These are phyloP conservation scores for Arthrobotrys entomopaga DNA, from an alignment of 2,329 filamentous ascomycete species.

Conservation along the genomic window DNA sequence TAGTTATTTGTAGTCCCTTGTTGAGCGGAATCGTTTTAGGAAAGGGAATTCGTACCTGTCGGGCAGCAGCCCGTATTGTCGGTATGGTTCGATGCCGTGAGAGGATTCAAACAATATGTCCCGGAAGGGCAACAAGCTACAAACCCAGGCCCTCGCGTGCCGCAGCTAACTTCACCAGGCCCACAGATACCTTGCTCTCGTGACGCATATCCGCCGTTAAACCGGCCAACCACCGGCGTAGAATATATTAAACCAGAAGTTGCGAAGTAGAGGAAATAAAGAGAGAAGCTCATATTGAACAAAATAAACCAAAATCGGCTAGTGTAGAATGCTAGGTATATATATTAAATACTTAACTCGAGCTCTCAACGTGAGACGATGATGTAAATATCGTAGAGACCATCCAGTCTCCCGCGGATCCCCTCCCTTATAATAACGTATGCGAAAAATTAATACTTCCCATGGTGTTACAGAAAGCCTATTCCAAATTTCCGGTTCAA, in stretches of 20 bases:
- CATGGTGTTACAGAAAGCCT: too few relatives aligned
- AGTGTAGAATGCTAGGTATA: too few relatives aligned
- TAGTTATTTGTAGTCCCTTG: too few relatives aligned
- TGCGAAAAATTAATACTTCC: too few relatives aligned
- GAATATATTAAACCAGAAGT: not conserved
- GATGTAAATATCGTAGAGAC: too few relatives aligned
- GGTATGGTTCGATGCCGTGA: constrained; percentile 14
- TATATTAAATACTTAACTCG: too few relatives aligned
- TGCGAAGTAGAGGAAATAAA: not conserved
- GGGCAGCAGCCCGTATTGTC: constrained; percentile 35
- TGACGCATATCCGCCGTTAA: constrained; percentile 21
- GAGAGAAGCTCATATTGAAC: not conserved
- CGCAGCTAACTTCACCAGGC: constrained; percentile 5
- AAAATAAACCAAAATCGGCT: not conserved
- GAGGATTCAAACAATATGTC: constrained; percentile 14
- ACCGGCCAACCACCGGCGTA: not conserved
- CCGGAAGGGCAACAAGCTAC: constrained; percentile 26
- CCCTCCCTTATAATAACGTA: too few relatives aligned
- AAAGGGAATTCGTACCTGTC: constrained; percentile 8
- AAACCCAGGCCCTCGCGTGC: constrained; percentile 14
- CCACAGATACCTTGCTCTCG: constrained; percentile 4
- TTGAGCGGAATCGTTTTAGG: too few relatives aligned
- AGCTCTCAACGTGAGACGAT: too few relatives aligned
- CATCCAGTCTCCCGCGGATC: too few relatives aligned
- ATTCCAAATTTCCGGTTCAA: too few relatives aligned